Evolutionary conservation across 2,329 filamentous ascomycete genomes (phyloP).

Genomic region (Pseudocercospora cruenta): DNA sequence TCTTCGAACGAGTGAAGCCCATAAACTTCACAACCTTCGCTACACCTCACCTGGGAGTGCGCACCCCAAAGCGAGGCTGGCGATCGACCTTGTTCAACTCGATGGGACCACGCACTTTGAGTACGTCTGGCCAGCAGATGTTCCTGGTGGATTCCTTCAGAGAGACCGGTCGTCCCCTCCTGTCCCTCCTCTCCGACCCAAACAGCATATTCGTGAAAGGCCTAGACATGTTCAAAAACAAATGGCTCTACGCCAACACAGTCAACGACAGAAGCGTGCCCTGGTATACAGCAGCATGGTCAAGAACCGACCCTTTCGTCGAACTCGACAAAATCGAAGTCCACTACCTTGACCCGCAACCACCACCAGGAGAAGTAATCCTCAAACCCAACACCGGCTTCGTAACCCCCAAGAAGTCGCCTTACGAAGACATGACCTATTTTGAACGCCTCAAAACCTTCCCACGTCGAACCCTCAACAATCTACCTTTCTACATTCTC

Average conservation of each 20-base stretch:
- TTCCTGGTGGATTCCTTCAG: slow-evolving; percentile 87
- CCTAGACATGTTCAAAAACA: slow-evolving; percentile 73
- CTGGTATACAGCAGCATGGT: slow-evolving; percentile 81
- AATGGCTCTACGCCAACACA: slow-evolving; percentile 82
- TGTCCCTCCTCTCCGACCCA: slow-evolving; percentile 80
- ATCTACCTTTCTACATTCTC: slow-evolving; percentile 66
- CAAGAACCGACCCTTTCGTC: slow-evolving; percentile 75
- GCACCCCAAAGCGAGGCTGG: slow-evolving; percentile 49
- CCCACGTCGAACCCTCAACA: slow-evolving; percentile 48
- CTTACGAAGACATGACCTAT: slow-evolving; percentile 23
- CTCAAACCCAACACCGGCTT: slow-evolving; percentile 67
- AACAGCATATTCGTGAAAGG: slow-evolving; percentile 84
- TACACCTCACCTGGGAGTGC: slow-evolving; percentile 67
- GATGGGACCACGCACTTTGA: slow-evolving; percentile 79
- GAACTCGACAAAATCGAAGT: slow-evolving; percentile 69
- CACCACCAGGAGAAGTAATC: slow-evolving; percentile 71
- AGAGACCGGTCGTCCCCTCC: slow-evolving; percentile 76
- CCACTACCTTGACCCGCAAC: slow-evolving; percentile 71
- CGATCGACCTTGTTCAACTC: slow-evolving; percentile 66
- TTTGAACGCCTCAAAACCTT: slow-evolving; percentile 27
- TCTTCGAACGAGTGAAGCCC: slow-evolving; percentile 78
- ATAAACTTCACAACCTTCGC: slow-evolving; percentile 95
- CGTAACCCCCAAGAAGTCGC: slow-evolving; percentile 49
- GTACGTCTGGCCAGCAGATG: slow-evolving; percentile 80
- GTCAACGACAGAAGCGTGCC: slow-evolving; percentile 81